phyloP scores from a whole-genome alignment of 768 basidiomycete genomes.

The Lactifluus pinguis region DNA sequence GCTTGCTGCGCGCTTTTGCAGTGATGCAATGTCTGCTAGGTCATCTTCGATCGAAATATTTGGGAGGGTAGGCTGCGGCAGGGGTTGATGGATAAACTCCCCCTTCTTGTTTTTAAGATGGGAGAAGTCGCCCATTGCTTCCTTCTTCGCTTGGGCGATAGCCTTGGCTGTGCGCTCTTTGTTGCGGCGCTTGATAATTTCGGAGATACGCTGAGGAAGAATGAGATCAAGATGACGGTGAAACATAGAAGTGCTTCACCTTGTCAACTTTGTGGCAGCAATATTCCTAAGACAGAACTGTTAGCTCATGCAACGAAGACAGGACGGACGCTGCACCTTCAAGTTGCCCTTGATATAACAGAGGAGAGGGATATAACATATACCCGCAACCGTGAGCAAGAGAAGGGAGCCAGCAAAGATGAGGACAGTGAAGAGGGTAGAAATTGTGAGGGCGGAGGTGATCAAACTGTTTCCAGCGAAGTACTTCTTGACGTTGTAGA shows the following conservation, averaged over 20 bases:
- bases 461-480: constrained; percentile 59
- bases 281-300: constrained; percentile 57
- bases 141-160: constrained; percentile 76
- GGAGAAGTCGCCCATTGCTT: constrained; percentile 84
- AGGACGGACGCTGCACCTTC: constrained; percentile 48
- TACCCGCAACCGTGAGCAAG: constrained; percentile 71
- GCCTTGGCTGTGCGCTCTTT: constrained; percentile 78
- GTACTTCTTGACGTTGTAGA: constrained; percentile 71
- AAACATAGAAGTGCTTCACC: constrained; percentile 34
- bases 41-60: constrained; percentile 84
- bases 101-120: constrained; percentile 93
- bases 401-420: constrained; percentile 81
- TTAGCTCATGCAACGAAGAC: constrained; percentile 5
- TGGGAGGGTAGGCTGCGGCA: constrained; percentile 92
- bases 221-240: constrained; percentile 15
- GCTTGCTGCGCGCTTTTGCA: constrained; percentile 46
- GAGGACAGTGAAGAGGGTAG: constrained; percentile 84
- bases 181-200: constrained; percentile 85
- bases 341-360: constrained; percentile 95
- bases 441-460: constrained; percentile 76
- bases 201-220: constrained; percentile 67
- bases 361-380: constrained; percentile 89
- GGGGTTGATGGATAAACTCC: constrained; percentile 64
- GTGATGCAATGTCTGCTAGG: constrained; percentile 44
- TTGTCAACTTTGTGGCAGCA: constrained; percentile 99